Evolutionary conservation across 495 filamentous ascomycete species (phyloP), one percentile per base, ranked within the genome.

Genomic region (Polyplosphaeria fusca): DNA sequence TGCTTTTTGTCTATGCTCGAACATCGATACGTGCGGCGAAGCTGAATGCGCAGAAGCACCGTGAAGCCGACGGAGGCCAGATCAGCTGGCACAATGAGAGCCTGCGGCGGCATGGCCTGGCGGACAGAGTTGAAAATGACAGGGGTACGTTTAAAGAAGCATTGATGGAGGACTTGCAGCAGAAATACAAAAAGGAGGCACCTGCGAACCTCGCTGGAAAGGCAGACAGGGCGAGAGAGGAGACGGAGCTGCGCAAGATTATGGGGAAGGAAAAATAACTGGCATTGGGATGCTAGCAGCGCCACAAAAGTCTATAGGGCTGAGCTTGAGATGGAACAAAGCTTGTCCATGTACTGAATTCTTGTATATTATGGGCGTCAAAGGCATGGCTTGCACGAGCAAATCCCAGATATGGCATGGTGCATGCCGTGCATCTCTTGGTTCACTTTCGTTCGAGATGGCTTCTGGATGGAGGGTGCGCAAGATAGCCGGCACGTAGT

Each of bases 1-100:
- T 77, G 3, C 70, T 77, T 28, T 72, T 76, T 51, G 67, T 74
- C 4, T 77, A 77, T 57, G 64, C 71, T 1, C 67, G 74, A 16
- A 72, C 69, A 9, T 73, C 69, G 39, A 77, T 77, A 46, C 65
- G 65, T 26, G 71, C 71, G 0, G 75, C 75, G 7, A 75, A 74
- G 35, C 50, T 61, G 28, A 77, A 74, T 41, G 74, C 74, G 16
- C 47, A 67, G 48, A 61, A 65, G 43, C 68, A 71, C 43, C 66
- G 71, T n/a, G 59, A 72, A 49, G 70, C 68, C 0, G 71, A 72
- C 48, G 70, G 70, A 22, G 67, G 68, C 4, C 62, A 68, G 44
- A 61, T 73, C 18, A 67, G 57, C 59, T 68, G 70, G 70, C 48
- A 66, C 41, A 65, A 69, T 12, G 70, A 71, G 55, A 56, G 47